These are phyloP conservation scores for Phragmites australis DNA, from an alignment of 176 grass and related monocot genomes.

Conservation along the genomic window DNA sequence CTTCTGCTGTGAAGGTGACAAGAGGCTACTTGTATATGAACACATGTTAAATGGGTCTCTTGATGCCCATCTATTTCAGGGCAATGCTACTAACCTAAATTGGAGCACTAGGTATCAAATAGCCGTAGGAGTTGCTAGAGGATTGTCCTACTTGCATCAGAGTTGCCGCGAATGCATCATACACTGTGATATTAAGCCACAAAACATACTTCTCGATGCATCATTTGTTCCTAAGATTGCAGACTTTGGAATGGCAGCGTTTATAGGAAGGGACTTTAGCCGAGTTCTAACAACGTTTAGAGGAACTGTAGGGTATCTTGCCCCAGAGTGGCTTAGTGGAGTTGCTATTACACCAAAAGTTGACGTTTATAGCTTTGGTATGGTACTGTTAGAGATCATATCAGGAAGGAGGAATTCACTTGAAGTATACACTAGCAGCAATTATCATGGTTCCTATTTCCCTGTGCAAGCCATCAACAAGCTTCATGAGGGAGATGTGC, in stretches of 20 bases:
- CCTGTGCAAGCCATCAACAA: constrained; percentile 41
- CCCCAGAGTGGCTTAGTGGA: constrained; percentile 43
- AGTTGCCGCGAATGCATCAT: constrained; percentile 43
- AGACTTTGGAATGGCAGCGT: constrained; percentile 46
- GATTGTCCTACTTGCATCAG: constrained; percentile 42
- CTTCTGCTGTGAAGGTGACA: too few species aligned
- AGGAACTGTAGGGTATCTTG: constrained; percentile 52
- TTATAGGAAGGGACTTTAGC: constrained; percentile 45
- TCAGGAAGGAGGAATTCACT: constrained; percentile 33
- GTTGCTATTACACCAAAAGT: constrained; percentile 34
- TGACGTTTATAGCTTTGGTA: constrained; percentile 51
- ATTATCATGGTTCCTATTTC: constrained; percentile 28
- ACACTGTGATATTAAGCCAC: constrained; percentile 46
- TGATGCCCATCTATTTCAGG: too few species aligned
- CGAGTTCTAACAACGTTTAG: constrained; percentile 40
- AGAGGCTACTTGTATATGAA: too few species aligned
- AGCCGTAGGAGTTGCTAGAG: constrained; percentile 26
- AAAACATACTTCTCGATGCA: constrained; percentile 28
- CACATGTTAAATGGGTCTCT: too few species aligned
- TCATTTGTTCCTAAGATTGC: constrained; percentile 41
- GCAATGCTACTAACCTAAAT: too few species aligned
- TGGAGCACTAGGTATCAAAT: too few species aligned
- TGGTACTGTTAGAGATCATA: constrained; percentile 49
- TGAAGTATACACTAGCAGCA: background rate
- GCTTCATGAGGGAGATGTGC: constrained; percentile 32